A percentile compares a stretch with the other conserved stretches of the same genome.
Conservation (phyloP, 768 basidiomycete genomes). For the Lactarius psammicola region DNA sequence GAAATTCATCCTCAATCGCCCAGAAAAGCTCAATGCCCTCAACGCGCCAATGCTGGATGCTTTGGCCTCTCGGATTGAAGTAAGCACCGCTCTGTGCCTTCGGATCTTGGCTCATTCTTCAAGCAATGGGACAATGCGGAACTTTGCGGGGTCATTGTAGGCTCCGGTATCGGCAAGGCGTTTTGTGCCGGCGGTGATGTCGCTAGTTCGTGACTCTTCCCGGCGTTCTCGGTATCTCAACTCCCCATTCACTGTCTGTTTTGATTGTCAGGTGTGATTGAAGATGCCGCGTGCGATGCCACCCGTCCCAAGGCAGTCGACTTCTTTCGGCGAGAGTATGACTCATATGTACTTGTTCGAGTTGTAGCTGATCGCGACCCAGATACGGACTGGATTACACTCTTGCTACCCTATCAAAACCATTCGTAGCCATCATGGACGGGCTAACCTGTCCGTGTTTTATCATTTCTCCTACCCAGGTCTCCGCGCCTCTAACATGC, state of each 20-base stretch:
- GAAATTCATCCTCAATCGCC: conserved; percentile 77
- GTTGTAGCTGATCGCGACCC: neutral
- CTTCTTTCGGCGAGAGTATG: conserved; percentile 90
- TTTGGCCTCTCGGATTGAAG: conserved; percentile 74
- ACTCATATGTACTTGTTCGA: neutral
- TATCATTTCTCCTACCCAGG: conserved; percentile 12
- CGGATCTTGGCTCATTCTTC: neutral
- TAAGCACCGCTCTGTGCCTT: conserved; percentile 35
- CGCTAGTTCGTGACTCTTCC: conserved; percentile 52
- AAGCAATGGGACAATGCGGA: conserved; percentile 77
- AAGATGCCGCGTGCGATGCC: conserved; percentile 46
- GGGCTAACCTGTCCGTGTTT: conserved; percentile 80
- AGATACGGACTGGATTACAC: conserved; percentile 83
- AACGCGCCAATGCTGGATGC: conserved; percentile 72
- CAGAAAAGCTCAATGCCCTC: conserved; percentile 78
- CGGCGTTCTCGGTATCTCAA: neutral
- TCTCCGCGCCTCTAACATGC: conserved; percentile 8
- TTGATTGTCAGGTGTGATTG: conserved; percentile 50
- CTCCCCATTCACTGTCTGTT: neutral
- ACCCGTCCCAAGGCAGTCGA: conserved; percentile 67
- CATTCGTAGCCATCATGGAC: conserved; percentile 90
- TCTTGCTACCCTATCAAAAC: conserved; percentile 68
- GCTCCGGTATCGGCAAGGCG: conserved; percentile 65
- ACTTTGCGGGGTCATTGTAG: conserved; percentile 69
- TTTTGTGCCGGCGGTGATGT: conserved; percentile 98